A percentile compares a stretch with the other conserved stretches of the same genome.
phyloP scores from a whole-genome alignment of 495 filamentous ascomycete species.

The Xylaria flabelliformis region DNA sequence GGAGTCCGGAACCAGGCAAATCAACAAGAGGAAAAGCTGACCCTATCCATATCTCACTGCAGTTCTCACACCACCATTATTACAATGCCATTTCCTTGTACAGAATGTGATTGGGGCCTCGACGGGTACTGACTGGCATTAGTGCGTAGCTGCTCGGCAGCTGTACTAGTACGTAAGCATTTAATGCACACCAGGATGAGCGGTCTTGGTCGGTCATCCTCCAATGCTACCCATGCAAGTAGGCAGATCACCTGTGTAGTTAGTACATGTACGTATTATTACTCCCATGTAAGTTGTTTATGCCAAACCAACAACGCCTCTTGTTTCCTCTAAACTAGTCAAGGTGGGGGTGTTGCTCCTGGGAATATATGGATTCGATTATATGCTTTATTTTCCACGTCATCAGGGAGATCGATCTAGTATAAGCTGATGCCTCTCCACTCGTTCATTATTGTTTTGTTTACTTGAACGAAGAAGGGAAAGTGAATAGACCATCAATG shows the following conservation, averaged over 20 bases:
- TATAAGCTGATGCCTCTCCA: not conserved
- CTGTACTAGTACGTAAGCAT: slow-evolving; percentile 13
- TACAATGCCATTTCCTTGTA: not conserved
- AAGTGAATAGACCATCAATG: not conserved
- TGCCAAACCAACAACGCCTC: slow-evolving; percentile 16
- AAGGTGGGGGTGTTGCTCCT: slow-evolving; percentile 12
- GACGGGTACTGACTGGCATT: not conserved
- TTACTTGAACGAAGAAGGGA: slow-evolving; percentile 2
- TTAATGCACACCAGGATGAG: slow-evolving; percentile 15
- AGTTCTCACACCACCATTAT: not conserved
- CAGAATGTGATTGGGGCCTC: not conserved
- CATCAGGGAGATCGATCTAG: not conserved
- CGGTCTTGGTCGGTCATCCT: slow-evolving; percentile 21
- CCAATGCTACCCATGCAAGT: slow-evolving; percentile 12
- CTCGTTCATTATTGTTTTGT: not conserved
- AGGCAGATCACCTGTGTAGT: slow-evolving; percentile 5
- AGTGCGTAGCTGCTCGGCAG: not conserved
- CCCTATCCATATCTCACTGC: slow-evolving; percentile 10
- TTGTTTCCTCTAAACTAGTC: slow-evolving; percentile 6
- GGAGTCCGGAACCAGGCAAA: not conserved
- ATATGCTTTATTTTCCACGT: slow-evolving; percentile 19
- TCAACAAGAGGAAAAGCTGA: slow-evolving; percentile 4
- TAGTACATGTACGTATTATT: not conserved
- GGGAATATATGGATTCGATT: slow-evolving; percentile 18
- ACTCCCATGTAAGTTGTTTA: not conserved